Evolutionary conservation across 2,329 filamentous ascomycete genomes (phyloP).

Genomic region (Coccinonectria pachysandricola): DNA sequence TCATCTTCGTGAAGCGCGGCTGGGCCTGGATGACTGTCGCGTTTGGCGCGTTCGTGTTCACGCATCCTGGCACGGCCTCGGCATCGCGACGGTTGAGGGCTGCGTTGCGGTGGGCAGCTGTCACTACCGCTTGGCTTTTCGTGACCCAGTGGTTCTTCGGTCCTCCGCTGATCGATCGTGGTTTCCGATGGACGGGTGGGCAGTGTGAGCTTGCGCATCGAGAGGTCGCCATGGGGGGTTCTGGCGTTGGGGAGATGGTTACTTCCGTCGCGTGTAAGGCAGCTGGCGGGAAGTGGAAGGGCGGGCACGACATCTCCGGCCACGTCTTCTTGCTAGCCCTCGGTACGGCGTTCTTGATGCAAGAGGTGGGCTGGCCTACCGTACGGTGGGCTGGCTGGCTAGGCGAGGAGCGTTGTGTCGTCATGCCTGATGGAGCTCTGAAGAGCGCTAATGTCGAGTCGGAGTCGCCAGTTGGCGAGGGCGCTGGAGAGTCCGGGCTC

Average conservation of each 20-base stretch:
- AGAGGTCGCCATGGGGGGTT: conserved; percentile 35
- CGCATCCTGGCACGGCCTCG: conserved; percentile 47
- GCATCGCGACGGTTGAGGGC: conserved; percentile 41
- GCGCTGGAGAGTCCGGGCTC: conserved; percentile 21
- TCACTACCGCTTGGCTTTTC: conserved; percentile 72
- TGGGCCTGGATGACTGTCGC: conserved; percentile 84
- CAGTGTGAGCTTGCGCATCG: conserved; percentile 56
- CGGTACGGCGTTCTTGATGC: conserved; percentile 68
- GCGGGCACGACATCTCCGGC: conserved; percentile 93
- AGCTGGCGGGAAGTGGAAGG: conserved; percentile 73
- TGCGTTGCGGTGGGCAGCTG: conserved; percentile 54
- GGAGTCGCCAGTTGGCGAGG: conserved; percentile 15
- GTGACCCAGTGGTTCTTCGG: conserved; percentile 98
- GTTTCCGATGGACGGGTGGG: conserved; percentile 82
- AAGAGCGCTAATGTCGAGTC: conserved; percentile 46
- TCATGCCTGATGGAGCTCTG: conserved; percentile 55
- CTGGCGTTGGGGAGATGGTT: conserved; percentile 42
- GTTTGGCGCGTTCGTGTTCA: conserved; percentile 59
- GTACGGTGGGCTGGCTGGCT: conserved; percentile 29
- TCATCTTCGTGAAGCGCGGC: conserved; percentile 87
- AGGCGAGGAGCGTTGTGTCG: conserved; percentile 54
- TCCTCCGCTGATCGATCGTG: conserved; percentile 76
- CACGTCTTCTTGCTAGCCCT: conserved; percentile 90
- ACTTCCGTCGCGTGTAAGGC: conserved; percentile 75
- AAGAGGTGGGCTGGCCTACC: conserved; percentile 62